phyloP scores from a whole-genome alignment of 495 filamentous ascomycete species.

The Penicillium goetzii region DNA sequence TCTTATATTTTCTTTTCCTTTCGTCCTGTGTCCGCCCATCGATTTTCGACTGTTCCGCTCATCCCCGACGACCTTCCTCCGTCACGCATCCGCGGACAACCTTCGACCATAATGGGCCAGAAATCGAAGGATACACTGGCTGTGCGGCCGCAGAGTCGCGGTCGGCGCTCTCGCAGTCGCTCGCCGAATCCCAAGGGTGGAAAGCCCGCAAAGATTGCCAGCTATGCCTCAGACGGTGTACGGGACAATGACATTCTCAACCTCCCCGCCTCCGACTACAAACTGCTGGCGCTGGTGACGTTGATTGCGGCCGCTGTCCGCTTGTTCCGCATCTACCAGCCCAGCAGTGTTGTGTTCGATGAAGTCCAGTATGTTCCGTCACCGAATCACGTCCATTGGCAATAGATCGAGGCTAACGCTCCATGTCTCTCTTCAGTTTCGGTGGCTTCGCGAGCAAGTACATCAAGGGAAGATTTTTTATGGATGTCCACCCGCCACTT shows the following conservation, averaged over 20 bases:
- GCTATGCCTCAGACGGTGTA: conserved; percentile 58
- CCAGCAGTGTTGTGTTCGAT: conserved; percentile 95
- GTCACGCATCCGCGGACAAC: conserved; percentile 17
- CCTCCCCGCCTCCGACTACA: conserved; percentile 79
- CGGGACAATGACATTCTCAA: conserved; percentile 56
- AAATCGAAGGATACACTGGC: conserved; percentile 46
- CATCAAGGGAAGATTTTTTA: conserved; percentile 98
- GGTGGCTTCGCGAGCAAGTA: conserved; percentile 98
- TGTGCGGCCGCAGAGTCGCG: conserved; percentile 42
- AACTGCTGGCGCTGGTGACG: conserved; percentile 71
- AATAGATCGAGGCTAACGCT: conserved; percentile 7
- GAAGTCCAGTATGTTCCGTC: conserved; percentile 85
- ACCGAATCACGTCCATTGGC: not conserved
- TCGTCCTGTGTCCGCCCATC: conserved; percentile 2
- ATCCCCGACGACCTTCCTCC: conserved; percentile 14
- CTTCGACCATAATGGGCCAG: conserved; percentile 35
- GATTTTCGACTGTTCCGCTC: not conserved
- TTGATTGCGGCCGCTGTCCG: conserved; percentile 77
- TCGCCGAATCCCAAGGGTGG: conserved; percentile 47
- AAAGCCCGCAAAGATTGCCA: conserved; percentile 37
- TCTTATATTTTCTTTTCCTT: conserved; percentile 21
- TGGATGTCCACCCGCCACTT: conserved; percentile 98
- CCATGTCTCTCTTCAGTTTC: conserved; percentile 61
- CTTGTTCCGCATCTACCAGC: conserved; percentile 94
- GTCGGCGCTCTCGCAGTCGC: conserved; percentile 46